phyloP scores from a whole-genome alignment of 1,284 basidiomycete species.

The Ustilago trichophora region DNA sequence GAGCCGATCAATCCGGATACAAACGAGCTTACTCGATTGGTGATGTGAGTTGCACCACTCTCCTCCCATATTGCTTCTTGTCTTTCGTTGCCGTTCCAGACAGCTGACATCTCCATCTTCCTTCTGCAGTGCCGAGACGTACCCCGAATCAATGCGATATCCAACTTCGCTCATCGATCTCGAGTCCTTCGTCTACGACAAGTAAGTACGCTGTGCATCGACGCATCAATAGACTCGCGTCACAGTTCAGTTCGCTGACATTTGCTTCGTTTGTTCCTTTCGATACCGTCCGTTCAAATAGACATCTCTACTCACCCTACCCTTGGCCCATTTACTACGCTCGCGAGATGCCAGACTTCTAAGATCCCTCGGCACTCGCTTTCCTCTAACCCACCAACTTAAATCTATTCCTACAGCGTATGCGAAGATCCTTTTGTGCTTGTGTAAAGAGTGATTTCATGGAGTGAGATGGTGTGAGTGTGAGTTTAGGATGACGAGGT shows the following conservation, averaged over 20 bases:
- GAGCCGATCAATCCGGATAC: conserved; percentile 47
- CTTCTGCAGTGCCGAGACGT: conserved; percentile 28
- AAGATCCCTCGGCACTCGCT: neutral
- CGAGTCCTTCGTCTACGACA: conserved; percentile 44
- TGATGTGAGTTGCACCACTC: conserved; percentile 37
- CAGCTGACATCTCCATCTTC: conserved; percentile 9
- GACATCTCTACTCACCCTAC: conserved; percentile 52
- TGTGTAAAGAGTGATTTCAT: no score
- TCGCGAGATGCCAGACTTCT: conserved; percentile 21
- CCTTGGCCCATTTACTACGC: conserved; percentile 50
- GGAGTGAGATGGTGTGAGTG: no score
- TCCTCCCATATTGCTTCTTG: no score
- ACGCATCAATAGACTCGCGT: neutral
- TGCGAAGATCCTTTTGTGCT: no score
- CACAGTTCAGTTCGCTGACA: conserved; percentile 1
- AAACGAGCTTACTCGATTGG: conserved; percentile 39
- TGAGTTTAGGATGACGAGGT: no score
- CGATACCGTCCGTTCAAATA: no score
- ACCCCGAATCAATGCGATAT: conserved; percentile 39
- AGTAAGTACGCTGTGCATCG: conserved; percentile 19
- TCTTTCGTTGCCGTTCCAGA: neutral
- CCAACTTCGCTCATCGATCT: conserved; percentile 42
- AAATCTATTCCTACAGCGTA: no score
- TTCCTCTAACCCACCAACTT: no score
- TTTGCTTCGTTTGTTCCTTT: no score